Percentiles rank a stretch among this genome's conserved stretches.
These are phyloP conservation scores for Hypoxylon sp. DNA, from an alignment of 2,329 filamentous ascomycete genomes.

Conservation along the genomic window DNA sequence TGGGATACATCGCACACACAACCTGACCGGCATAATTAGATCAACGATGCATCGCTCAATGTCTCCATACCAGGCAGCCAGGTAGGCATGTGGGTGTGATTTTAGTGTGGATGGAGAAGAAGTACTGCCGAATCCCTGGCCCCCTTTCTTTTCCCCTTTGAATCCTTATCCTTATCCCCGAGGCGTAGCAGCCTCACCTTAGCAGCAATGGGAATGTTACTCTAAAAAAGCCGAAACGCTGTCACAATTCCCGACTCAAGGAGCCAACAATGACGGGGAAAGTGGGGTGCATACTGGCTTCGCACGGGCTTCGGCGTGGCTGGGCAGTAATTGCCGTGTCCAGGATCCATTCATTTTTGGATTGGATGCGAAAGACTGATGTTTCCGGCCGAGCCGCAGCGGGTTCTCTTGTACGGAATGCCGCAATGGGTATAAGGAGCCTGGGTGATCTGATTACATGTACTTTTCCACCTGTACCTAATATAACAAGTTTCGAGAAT, in stretches of 20 bases:
- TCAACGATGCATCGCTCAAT: constrained; percentile 8
- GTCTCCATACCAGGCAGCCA: not conserved
- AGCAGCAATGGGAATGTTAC: not conserved
- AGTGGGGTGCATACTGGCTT: constrained; percentile 3
- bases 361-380: not conserved
- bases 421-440: not conserved
- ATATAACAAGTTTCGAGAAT: not conserved
- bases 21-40: not conserved
- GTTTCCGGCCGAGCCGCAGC: constrained; percentile 10
- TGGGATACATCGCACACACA: not conserved
- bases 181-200: not conserved
- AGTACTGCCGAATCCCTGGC: not conserved
- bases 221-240: not conserved
- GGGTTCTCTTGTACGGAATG: not conserved
- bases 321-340: not conserved
- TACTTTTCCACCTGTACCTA: no score
- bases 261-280: constrained; percentile 4
- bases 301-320: constrained; percentile 19
- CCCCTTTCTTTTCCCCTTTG: not conserved
- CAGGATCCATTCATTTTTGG: not conserved
- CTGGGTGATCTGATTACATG: not conserved
- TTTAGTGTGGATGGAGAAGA: not conserved
- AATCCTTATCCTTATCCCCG: constrained; percentile 6
- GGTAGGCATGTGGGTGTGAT: constrained; percentile 1
- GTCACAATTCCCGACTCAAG: constrained; percentile 7